Percentiles rank a stretch among this genome's conserved stretches.
phyloP scores from a whole-genome alignment of 1,139 yeast species.

The Suzukiozyma palmioleophila region DNA sequence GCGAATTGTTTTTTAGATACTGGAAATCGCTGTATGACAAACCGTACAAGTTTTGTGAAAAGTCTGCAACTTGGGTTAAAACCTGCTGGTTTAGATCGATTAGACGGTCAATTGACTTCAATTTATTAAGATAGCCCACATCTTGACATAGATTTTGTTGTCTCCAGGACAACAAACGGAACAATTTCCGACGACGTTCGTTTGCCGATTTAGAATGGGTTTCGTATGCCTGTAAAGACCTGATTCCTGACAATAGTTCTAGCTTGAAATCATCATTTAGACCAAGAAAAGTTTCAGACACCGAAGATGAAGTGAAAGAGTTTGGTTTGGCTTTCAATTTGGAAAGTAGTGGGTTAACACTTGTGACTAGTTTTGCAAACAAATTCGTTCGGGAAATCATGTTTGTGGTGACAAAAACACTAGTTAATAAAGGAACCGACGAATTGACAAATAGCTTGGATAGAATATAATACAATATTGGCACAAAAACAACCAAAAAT shows the following conservation, averaged over 20 bases:
- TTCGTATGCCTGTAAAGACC: constrained; percentile 46
- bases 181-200: constrained; percentile 41
- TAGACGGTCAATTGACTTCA: constrained; percentile 41
- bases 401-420: constrained; percentile 21
- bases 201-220: constrained; percentile 37
- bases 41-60: constrained; percentile 36
- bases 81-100: constrained; percentile 43
- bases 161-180: constrained; percentile 47
- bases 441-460: constrained; percentile 10
- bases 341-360: neutral
- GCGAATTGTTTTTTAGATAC: constrained; percentile 12
- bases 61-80: constrained; percentile 39
- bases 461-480: constrained; percentile 5
- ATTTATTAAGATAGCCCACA: constrained; percentile 52
- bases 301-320: neutral
- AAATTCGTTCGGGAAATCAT: constrained; percentile 21
- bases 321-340: neutral
- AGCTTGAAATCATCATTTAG: constrained; percentile 17
- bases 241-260: constrained; percentile 48
- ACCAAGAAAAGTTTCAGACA: constrained; percentile 10
- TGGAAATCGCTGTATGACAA: constrained; percentile 39
- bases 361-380: constrained; percentile 9
- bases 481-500: constrained; percentile 6
- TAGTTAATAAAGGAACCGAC: constrained; percentile 18
- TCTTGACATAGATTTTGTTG: constrained; percentile 52